phyloP scores from a whole-genome alignment of 441 rosid species.

The Mallotus repandus region DNA sequence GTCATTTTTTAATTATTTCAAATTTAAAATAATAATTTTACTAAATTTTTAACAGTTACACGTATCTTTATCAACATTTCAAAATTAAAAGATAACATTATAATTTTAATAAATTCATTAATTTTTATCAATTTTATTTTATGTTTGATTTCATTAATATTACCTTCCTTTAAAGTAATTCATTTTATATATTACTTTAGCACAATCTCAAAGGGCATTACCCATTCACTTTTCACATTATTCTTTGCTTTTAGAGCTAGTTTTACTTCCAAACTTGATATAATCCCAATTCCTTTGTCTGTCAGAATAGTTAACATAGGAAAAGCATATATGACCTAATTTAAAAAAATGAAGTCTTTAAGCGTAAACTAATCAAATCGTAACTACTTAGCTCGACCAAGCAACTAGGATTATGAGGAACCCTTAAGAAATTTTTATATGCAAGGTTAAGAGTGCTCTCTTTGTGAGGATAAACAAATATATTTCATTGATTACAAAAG shows the following conservation, averaged over 20 bases:
- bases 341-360: conserved; percentile 68
- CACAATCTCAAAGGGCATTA: conserved; percentile 65
- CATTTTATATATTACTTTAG: no score
- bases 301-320: conserved; percentile 89
- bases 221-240: conserved; percentile 88
- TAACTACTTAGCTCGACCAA: conserved; percentile 72
- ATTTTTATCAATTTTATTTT: no score
- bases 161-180: no score
- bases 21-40: no score
- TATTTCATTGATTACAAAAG: conserved; percentile 78
- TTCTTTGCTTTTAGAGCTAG: conserved; percentile 72
- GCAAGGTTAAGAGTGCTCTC: conserved; percentile 83
- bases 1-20: no score
- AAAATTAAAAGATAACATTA: no score
- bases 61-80: no score
- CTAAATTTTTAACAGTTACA: no score
- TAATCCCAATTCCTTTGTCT: conserved; percentile 92
- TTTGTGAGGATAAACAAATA: conserved; percentile 68
- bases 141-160: no score
- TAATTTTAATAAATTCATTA: no score
- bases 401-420: conserved; percentile 74
- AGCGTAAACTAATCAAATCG: conserved; percentile 82
- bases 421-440: conserved; percentile 71
- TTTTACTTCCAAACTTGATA: conserved; percentile 75
- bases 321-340: conserved; percentile 75